Evolutionary conservation across 1,284 basidiomycete genomes (phyloP).

Genomic region (Ustilago bromivora): DNA sequence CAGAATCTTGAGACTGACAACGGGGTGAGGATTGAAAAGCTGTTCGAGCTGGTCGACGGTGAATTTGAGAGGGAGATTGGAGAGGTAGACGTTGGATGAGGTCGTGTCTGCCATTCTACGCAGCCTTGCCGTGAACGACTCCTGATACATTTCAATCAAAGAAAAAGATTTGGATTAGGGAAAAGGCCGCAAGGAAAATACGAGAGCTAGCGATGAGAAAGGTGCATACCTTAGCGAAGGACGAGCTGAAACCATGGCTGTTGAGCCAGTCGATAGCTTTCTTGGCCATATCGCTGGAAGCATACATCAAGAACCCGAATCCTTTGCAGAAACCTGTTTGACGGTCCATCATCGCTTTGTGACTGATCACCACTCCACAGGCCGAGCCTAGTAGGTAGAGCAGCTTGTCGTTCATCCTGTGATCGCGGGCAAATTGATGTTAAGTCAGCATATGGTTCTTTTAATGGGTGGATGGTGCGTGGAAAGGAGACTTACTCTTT

Average conservation of each 20-base stretch:
- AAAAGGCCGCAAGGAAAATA: background rate
- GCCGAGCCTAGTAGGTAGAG: slow-evolving; percentile 52
- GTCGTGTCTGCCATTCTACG: slow-evolving; percentile 53
- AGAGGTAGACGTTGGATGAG: slow-evolving; percentile 62
- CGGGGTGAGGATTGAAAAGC: slow-evolving; percentile 58
- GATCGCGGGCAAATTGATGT: background rate
- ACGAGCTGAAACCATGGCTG: slow-evolving; percentile 49
- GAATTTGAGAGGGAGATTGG: slow-evolving; percentile 55
- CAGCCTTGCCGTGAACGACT: slow-evolving; percentile 57
- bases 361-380: slow-evolving; percentile 62
- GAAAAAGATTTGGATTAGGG: background rate
- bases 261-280: slow-evolving; percentile 53
- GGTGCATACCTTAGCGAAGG: slow-evolving; percentile 52
- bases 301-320: slow-evolving; percentile 64
- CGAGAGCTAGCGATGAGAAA: background rate
- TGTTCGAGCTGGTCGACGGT: slow-evolving; percentile 57
- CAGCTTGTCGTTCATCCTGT: slow-evolving; percentile 55
- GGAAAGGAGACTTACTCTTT: slow-evolving; percentile 40
- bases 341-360: slow-evolving; percentile 64
- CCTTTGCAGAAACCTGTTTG: slow-evolving; percentile 64
- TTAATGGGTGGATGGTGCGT: background rate
- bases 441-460: background rate
- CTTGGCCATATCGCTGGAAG: slow-evolving; percentile 50
- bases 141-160: slow-evolving; percentile 12
- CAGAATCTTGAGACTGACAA: slow-evolving; percentile 61